phyloP scores from a whole-genome alignment of 441 rosid genomes.

The Capsella rubella region DNA sequence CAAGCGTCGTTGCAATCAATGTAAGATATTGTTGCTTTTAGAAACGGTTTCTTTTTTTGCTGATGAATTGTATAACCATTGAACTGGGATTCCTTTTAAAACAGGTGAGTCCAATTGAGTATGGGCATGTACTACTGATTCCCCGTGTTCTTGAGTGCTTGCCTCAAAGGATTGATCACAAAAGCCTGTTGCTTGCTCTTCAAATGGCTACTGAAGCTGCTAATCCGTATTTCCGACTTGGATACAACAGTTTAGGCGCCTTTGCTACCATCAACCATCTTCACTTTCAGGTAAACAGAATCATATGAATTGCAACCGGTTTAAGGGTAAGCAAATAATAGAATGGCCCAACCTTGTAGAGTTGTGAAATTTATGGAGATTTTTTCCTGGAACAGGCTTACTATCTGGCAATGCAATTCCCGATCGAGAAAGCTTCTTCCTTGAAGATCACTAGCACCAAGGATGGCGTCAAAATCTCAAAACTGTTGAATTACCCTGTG shows the following conservation, averaged over 20 bases:
- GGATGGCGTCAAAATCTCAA: slow-evolving; percentile 65
- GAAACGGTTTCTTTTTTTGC: neutral
- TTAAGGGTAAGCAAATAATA: neutral
- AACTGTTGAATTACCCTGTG: slow-evolving; percentile 77
- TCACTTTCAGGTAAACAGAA: slow-evolving; percentile 81
- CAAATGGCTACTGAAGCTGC: slow-evolving; percentile 84
- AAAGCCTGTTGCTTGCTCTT: slow-evolving; percentile 86
- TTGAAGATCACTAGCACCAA: slow-evolving; percentile 55
- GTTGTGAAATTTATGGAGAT: neutral
- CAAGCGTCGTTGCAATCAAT: slow-evolving; percentile 90
- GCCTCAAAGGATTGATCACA: slow-evolving; percentile 95
- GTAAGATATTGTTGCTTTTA: slow-evolving; percentile 46
- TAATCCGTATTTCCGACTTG: slow-evolving; percentile 84
- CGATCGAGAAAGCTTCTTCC: slow-evolving; percentile 86
- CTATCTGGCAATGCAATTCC: slow-evolving; percentile 78
- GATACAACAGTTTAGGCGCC: slow-evolving; percentile 98
- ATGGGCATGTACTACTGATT: slow-evolving; percentile 91
- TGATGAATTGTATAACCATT: neutral
- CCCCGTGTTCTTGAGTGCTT: slow-evolving; percentile 86
- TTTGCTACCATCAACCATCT: slow-evolving; percentile 98
- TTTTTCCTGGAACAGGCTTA: slow-evolving; percentile 65
- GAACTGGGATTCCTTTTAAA: neutral
- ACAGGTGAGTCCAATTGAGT: slow-evolving; percentile 98
- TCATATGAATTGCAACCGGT: neutral
- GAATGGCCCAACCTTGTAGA: neutral